Evolutionary conservation across 352 stramenopile genomes (phyloP).

Genomic region (Pythium oligandrum): DNA sequence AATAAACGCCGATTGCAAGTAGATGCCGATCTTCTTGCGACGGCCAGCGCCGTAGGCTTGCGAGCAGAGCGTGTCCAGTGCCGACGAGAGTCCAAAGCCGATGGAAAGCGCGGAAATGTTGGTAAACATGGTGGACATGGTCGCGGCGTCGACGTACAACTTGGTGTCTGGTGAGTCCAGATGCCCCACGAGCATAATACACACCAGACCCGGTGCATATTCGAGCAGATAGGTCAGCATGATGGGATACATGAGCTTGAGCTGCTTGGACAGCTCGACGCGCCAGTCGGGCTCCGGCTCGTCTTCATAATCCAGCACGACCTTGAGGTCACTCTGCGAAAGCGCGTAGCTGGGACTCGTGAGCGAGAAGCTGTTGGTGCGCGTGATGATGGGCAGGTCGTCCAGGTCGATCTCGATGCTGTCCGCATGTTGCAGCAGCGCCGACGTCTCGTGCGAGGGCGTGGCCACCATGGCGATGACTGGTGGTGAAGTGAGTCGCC

Average conservation of each 20-base stretch:
- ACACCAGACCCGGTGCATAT: constrained; percentile 49
- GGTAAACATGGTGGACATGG: constrained; percentile 67
- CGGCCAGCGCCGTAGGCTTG: constrained; percentile 61
- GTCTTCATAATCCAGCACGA: constrained; percentile 32
- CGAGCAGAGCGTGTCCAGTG: constrained; percentile 77
- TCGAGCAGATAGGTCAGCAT: constrained; percentile 50
- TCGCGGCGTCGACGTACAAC: constrained; percentile 52
- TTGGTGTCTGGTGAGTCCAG: constrained; percentile 54
- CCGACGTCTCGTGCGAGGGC: constrained; percentile 7
- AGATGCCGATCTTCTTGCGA: constrained; percentile 68
- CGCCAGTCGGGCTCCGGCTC: constrained; percentile 35
- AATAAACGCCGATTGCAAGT: constrained; percentile 57
- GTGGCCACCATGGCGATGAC: background rate
- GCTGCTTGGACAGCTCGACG: constrained; percentile 40
- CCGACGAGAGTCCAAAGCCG: constrained; percentile 66
- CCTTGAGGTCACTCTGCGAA: constrained; percentile 33
- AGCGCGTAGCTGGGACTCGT: constrained; percentile 42
- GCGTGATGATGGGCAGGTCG: constrained; percentile 40
- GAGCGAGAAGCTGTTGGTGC: constrained; percentile 44
- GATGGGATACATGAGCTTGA: constrained; percentile 41
- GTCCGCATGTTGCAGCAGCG: constrained; percentile 12
- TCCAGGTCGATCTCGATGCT: constrained; percentile 16
- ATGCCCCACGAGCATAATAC: constrained; percentile 56
- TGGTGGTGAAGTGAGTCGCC: background rate
- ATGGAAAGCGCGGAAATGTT: constrained; percentile 72